A percentile compares a stretch with the other conserved stretches of the same genome.
Evolutionary conservation across 371 early-diverging fungal genomes (phyloP).

Genomic region (Circinella umbellata): DNA sequence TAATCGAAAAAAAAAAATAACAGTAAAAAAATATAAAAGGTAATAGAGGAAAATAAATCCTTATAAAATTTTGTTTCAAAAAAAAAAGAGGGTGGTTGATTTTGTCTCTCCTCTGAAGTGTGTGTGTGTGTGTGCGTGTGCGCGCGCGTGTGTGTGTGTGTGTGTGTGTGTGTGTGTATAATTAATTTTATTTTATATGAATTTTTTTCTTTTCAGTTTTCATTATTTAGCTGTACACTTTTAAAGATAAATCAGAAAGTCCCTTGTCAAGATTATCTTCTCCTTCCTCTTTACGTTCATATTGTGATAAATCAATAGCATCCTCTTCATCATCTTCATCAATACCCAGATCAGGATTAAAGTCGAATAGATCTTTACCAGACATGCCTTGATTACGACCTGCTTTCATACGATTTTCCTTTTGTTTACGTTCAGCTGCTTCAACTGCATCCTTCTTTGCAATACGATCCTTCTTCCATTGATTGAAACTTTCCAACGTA

Average conservation of each 20-base stretch:
- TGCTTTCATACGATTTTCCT: conserved; percentile 90
- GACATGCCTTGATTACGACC: conserved; percentile 93
- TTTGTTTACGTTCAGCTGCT: conserved; percentile 70
- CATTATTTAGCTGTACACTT: background rate
- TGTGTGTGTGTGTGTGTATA: no score
- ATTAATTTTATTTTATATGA: background rate
- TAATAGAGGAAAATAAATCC: no score
- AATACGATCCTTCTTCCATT: conserved; percentile 94
- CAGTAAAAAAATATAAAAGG: no score
- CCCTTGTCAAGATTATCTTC: conserved; percentile 24
- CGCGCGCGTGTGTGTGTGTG: no score
- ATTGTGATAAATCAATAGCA: conserved; percentile 63
- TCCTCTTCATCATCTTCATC: conserved; percentile 82
- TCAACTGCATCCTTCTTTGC: conserved; percentile 77
- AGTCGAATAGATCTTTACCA: conserved; percentile 98
- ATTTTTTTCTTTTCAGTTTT: conserved; percentile 12
- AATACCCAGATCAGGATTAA: conserved; percentile 89
- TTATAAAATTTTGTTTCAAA: no score
- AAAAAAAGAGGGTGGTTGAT: no score
- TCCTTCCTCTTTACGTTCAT: conserved; percentile 47
- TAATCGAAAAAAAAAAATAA: background rate
- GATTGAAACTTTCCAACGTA: conserved; percentile 91
- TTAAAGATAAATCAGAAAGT: conserved; percentile 7
- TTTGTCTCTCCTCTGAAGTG: no score
- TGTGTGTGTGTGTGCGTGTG: no score